Evolutionary conservation across 805 yeast genomes (phyloP).

Genomic region (Barnettozyma californica): DNA sequence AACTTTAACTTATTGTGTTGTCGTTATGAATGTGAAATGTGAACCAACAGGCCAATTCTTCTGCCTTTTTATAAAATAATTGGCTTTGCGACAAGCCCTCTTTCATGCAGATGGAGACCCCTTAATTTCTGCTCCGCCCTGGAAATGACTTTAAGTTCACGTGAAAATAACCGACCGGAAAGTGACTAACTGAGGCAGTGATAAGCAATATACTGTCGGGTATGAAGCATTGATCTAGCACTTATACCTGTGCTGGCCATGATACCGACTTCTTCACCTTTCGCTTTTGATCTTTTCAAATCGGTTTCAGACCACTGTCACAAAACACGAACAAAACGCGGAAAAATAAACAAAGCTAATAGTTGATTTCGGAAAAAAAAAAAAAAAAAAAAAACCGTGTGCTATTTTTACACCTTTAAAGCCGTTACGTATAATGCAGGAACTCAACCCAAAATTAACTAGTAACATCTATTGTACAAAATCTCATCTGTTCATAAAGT

Average conservation of each 20-base stretch:
- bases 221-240: neutral
- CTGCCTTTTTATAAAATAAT: neutral
- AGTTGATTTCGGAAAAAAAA: no score
- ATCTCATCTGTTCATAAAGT: conserved; percentile 34
- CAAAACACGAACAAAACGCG: no score
- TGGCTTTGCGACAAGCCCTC: neutral
- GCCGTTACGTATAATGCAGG: neutral
- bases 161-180: no score
- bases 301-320: neutral
- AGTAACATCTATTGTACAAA: neutral
- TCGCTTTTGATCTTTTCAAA: neutral
- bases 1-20: neutral
- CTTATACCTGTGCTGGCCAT: neutral
- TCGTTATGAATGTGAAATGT: neutral
- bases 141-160: neutral
- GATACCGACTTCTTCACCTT: neutral
- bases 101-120: neutral
- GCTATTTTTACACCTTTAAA: neutral
- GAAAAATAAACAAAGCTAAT: no score
- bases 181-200: no score
- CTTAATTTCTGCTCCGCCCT: neutral
- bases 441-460: no score
- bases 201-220: no score
- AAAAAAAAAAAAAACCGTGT: neutral
- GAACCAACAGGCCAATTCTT: neutral